Evolutionary conservation across 78 protist genomes (phyloP).

Genomic region (Anaeramoeba ignava): DNA sequence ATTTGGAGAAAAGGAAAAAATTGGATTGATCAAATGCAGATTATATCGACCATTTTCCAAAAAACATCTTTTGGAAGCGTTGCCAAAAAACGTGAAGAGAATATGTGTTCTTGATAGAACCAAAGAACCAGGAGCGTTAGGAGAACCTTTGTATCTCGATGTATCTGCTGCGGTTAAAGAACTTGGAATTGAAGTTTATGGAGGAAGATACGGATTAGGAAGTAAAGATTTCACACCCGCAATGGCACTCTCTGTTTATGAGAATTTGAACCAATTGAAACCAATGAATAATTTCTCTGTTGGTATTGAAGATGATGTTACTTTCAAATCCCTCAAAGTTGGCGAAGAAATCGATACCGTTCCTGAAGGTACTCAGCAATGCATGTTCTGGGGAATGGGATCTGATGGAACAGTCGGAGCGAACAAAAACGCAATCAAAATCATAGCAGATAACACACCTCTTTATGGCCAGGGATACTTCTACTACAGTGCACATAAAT

Average conservation of each 20-base stretch:
- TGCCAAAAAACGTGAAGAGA: conserved; percentile 16
- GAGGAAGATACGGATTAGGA: conserved; percentile 55
- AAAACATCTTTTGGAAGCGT: background rate
- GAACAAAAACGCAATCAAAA: conserved; percentile 51
- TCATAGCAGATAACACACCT: conserved; percentile 40
- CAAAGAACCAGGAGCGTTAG: conserved; percentile 40
- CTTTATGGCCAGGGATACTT: conserved; percentile 44
- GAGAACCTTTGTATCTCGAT: conserved; percentile 52
- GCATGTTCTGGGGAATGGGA: conserved; percentile 58
- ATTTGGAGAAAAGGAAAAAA: conserved; percentile 17
- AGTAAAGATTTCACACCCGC: conserved; percentile 56
- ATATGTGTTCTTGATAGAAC: conserved; percentile 18
- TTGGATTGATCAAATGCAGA: conserved; percentile 37
- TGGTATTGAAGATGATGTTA: conserved; percentile 54
- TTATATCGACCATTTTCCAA: conserved; percentile 17
- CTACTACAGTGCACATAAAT: conserved; percentile 51
- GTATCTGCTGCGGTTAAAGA: conserved; percentile 16
- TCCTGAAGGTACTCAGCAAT: conserved; percentile 42
- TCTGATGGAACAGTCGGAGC: conserved; percentile 73
- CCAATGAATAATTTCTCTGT: conserved; percentile 36
- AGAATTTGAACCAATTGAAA: conserved; percentile 16
- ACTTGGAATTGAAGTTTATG: conserved; percentile 8
- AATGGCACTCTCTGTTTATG: conserved; percentile 32
- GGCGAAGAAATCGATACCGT: conserved; percentile 21
- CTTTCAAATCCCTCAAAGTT: conserved; percentile 23